Percentiles rank a stretch among this genome's conserved stretches.
Evolutionary conservation across 805 yeast species (phyloP).

Genomic region (Cyberlindnera maritima): DNA sequence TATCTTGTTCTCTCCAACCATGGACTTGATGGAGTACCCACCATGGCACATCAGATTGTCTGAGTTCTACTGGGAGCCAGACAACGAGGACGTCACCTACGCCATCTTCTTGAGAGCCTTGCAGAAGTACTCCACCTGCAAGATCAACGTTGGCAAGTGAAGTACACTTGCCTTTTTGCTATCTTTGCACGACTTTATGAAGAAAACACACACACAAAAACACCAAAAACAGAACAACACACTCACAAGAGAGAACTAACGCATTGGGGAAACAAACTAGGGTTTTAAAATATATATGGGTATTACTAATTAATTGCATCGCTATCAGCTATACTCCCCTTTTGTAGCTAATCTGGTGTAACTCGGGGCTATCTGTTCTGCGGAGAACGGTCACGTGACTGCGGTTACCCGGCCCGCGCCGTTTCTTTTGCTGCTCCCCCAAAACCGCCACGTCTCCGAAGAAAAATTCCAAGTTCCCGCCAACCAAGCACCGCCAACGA

Average conservation of each 20-base stretch:
- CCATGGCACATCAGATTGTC: conserved; percentile 96
- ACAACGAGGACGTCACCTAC: conserved; percentile 75
- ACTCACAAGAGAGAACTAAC: not conserved
- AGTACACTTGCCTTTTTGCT: not conserved
- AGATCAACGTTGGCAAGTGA: conserved; percentile 85
- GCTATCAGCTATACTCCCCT: not conserved
- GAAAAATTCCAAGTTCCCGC: not conserved
- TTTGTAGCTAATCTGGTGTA: not conserved
- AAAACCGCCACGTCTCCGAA: not conserved
- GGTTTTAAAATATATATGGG: not conserved
- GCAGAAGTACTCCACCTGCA: conserved; percentile 72
- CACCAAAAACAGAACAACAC: not conserved
- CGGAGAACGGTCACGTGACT: conserved; percentile 1
- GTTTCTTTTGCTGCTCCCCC: not conserved
- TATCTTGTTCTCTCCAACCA: conserved; percentile 77
- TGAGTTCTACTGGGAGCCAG: conserved; percentile 90
- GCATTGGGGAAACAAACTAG: not conserved
- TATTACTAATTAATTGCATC: conserved; percentile 4
- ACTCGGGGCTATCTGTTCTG: not conserved
- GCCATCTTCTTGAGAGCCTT: conserved; percentile 80
- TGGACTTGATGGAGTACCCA: conserved; percentile 92
- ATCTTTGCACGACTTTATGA: not conserved
- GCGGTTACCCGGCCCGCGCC: conserved; percentile 8
- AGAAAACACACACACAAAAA: not conserved
- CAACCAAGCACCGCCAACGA: not conserved